These are phyloP conservation scores for Iberis amara DNA, from an alignment of 441 rosid species.

Conservation along the genomic window DNA sequence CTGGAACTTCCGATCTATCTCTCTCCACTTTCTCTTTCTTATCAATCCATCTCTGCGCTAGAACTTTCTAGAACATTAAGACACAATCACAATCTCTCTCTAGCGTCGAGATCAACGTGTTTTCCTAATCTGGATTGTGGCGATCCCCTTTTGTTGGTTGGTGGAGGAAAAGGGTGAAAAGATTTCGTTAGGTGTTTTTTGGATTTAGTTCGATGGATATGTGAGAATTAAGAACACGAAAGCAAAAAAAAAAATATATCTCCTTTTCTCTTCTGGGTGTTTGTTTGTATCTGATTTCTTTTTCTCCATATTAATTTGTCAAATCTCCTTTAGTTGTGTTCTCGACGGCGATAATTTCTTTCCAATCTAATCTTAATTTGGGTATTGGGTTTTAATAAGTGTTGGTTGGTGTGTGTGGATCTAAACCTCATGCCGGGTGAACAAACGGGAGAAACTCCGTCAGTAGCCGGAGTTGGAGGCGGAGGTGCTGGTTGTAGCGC, in stretches of 20 bases:
- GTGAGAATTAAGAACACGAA: no score
- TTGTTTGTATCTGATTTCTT: no score
- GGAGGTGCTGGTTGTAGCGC: slow-evolving; percentile 31
- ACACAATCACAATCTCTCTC: slow-evolving; percentile 19
- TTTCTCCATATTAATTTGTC: no score
- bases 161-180: background rate
- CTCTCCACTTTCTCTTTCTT: slow-evolving; percentile 30
- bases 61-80: slow-evolving; percentile 75
- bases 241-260: slow-evolving; percentile 1
- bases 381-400: no score
- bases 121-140: slow-evolving; percentile 8
- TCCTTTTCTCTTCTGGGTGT: slow-evolving; percentile 13
- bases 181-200: background rate
- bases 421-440: slow-evolving; percentile 40
- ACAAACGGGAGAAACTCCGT: slow-evolving; percentile 40
- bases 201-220: no score
- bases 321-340: background rate
- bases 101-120: slow-evolving; percentile 16
- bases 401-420: slow-evolving; percentile 16
- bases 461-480: slow-evolving; percentile 26
- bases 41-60: slow-evolving; percentile 34
- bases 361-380: slow-evolving; percentile 8
- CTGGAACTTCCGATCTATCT: slow-evolving; percentile 45
- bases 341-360: background rate
- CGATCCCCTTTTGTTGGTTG: slow-evolving; percentile 31